Percentiles rank a stretch among this genome's conserved stretches.
These are phyloP conservation scores for Lentinula raphanica DNA, from an alignment of 768 basidiomycete species.

Conservation along the genomic window DNA sequence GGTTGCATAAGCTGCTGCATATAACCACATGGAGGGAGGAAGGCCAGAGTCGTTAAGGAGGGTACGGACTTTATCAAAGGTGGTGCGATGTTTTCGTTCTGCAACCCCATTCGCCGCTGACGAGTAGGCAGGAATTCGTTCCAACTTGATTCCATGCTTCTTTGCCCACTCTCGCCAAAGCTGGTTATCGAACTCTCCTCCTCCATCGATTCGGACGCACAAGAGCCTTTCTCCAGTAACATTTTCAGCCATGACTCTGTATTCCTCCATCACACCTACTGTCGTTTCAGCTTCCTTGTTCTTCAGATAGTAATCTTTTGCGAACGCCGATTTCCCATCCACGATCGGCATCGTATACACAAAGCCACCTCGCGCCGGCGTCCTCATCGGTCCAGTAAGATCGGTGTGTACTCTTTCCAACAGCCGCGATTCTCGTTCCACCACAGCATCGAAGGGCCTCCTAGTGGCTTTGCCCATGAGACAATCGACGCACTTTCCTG, in stretches of 20 bases:
- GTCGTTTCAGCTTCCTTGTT: conserved; percentile 2
- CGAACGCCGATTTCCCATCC: background rate
- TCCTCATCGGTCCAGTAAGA: background rate
- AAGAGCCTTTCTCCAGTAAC: background rate
- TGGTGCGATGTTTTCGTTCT: conserved; percentile 9
- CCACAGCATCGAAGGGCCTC: background rate
- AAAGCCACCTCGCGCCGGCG: background rate
- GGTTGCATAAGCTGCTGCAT: background rate
- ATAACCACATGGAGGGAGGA: background rate
- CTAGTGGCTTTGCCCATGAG: background rate
- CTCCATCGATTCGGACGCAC: conserved; percentile 16
- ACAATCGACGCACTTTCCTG: background rate
- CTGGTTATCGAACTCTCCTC: conserved; percentile 16
- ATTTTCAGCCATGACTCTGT: background rate
- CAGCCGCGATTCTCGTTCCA: background rate
- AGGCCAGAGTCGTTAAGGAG: background rate
- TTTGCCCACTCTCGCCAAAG: conserved; percentile 7
- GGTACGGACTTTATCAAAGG: background rate
- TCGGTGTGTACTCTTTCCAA: background rate
- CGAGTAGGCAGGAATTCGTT: conserved; percentile 18
- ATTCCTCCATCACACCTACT: conserved; percentile 7
- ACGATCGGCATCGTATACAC: background rate
- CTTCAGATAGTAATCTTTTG: background rate
- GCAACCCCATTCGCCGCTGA: conserved; percentile 23
- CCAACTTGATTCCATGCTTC: conserved; percentile 15